A percentile compares a stretch with the other conserved stretches of the same genome.
Evolutionary conservation across 192 early-diverging fungal genomes (phyloP).

Genomic region (Backusella westeae): DNA sequence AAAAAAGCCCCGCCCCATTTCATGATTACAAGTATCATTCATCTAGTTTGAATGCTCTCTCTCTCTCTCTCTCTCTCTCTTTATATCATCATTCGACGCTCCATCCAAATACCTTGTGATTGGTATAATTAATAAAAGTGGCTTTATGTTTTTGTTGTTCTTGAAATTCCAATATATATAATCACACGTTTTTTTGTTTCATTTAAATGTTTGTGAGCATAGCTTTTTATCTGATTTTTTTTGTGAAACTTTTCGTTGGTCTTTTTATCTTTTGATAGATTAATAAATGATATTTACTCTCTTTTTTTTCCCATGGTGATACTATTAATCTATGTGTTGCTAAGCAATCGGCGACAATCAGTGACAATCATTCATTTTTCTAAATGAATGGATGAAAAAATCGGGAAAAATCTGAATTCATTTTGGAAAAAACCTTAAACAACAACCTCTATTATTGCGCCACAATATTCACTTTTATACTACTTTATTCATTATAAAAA

Average conservation of each 20-base stretch:
- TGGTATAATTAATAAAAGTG: neutral
- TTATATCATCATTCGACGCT: neutral
- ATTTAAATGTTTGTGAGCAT: neutral
- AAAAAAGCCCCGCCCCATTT: neutral
- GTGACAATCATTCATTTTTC: neutral
- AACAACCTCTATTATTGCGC: neutral
- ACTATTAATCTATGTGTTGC: neutral
- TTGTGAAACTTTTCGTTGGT: neutral
- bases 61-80: neutral
- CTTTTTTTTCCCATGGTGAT: neutral
- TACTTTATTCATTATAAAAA: conserved; percentile 57
- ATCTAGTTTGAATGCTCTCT: neutral
- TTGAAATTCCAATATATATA: neutral
- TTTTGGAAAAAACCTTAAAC: neutral
- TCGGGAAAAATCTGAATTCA: neutral
- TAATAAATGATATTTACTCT: neutral
- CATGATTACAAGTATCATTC: neutral
- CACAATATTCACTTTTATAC: neutral
- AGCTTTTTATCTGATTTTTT: neutral
- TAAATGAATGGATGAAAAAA: neutral
- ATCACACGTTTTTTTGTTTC: neutral
- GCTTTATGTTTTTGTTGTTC: neutral
- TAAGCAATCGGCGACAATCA: neutral
- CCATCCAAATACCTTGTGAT: neutral
- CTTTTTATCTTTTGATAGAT: no score